Conservation (phyloP, 345 rosid species). For the Eucalyptus pauciflora region DNA sequence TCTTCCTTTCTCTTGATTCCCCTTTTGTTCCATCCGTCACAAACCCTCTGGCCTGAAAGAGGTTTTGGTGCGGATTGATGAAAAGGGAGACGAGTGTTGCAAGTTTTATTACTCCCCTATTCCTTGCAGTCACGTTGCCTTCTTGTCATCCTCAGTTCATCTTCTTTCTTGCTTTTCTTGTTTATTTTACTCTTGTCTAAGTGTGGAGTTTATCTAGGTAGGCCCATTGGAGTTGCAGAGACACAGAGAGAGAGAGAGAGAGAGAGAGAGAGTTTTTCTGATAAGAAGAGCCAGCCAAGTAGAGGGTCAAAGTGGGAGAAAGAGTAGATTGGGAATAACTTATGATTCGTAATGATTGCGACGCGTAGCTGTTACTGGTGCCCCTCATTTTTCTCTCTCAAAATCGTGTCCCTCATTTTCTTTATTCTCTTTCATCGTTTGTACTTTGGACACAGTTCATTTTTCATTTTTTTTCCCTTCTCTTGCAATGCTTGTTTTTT, state of each 20-base stretch:
- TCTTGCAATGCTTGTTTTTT: background rate
- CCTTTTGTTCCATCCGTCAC: background rate
- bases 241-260: background rate
- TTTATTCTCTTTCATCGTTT: background rate
- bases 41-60: background rate
- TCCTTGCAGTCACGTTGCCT: background rate
- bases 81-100: conserved; percentile 9
- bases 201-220: background rate
- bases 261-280: background rate
- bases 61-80: conserved; percentile 15
- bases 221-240: background rate
- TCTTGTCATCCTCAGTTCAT: background rate
- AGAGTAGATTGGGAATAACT: background rate
- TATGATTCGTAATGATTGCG: background rate
- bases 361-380: background rate
- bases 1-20: background rate
- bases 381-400: background rate
- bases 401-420: background rate
- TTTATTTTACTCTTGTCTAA: background rate
- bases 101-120: background rate
- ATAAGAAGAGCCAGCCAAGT: background rate
- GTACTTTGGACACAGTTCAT: background rate
- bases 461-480: background rate
- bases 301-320: background rate
- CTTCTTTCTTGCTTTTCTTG: background rate